Percentiles rank a stretch among this genome's conserved stretches.
These are phyloP conservation scores for Orychophragmus violaceus DNA, from an alignment of 345 rosid genomes.

Conservation along the genomic window DNA sequence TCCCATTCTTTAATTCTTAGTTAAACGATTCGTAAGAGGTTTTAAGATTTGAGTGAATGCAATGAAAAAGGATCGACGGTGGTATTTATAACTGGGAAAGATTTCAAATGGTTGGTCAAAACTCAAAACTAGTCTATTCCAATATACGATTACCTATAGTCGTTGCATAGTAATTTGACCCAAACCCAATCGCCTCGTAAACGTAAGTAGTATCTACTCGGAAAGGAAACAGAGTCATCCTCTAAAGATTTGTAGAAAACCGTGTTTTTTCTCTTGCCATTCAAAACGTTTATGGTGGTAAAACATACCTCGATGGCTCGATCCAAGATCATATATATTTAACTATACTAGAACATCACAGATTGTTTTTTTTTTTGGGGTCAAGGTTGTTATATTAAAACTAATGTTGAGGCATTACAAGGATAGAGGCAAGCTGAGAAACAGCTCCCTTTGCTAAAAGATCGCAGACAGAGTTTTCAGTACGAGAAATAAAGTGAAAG, in stretches of 20 bases:
- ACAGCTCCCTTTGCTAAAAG: too few species aligned
- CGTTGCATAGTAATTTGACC: conserved; percentile 1
- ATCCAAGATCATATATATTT: too few species aligned
- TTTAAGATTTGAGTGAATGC: background rate
- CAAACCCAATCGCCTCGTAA: conserved; percentile 12
- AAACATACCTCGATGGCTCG: background rate
- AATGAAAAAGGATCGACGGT: background rate
- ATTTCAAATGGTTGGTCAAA: background rate
- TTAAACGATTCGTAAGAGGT: background rate
- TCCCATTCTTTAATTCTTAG: background rate
- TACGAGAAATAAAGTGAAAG: too few species aligned
- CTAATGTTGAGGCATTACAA: too few species aligned
- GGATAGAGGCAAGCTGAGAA: too few species aligned
- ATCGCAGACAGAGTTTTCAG: too few species aligned
- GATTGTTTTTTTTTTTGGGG: too few species aligned
- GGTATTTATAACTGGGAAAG: background rate
- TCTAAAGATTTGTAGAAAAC: background rate
- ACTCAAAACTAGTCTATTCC: conserved; percentile 13
- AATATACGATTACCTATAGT: background rate
- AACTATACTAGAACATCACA: background rate
- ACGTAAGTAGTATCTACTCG: background rate
- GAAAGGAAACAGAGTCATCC: background rate
- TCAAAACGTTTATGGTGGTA: background rate
- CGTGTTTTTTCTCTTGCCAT: background rate
- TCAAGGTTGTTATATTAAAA: too few species aligned